Base-by-base conservation (phyloP, 2,329 filamentous ascomycete genomes). In the Aspergillus intermedius region DNA sequence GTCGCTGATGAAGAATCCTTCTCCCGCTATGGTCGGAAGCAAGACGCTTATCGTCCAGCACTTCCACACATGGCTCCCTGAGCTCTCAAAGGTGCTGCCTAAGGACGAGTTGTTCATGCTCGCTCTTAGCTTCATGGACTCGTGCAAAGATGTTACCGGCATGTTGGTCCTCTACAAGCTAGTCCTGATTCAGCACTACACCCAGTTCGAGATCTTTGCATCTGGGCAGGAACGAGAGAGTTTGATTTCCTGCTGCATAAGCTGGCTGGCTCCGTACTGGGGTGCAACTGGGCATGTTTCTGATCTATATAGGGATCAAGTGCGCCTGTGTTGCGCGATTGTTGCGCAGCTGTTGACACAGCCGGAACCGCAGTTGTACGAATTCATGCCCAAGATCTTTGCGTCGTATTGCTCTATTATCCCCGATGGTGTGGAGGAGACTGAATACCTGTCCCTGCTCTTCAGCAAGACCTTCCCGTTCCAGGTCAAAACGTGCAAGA, bases 11-110 rank as follows among this genome's bases (percentile, higher is more conserved):
- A 83, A 84, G 51, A 95, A 89, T 65, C 77, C 83, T 1, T 87
- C 89, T 2, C 87, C 93, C 0, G 84, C 91, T 15, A 74, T 97
- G 21, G 87, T 97, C 12, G 93, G 93, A 30, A 97, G 88, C 54
- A 95, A 98, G 70, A 97, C 93, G 0, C 75, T 98, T 44, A 84
- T 94, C 2, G 90, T 97, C 10, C 93, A 98, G 68, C 89, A 97
- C 66, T 95, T 97, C 66, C 91, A 97, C 64, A 87, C 88, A 0
- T 98, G 93, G 93, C 75, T 98, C n/a, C 91, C 93, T 0, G 91
- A 97, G 64, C 80, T 98, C 8, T 77, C 82, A 0, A 82, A 84
- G 1, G 77, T 93, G 34, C 77, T 97, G 62, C 81, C 79, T 3
- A 83, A 85, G 0, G 86, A 90, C 59, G 91, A 97, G 65, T 91